Evolutionary conservation across 225 moss, liverwort and hornwort genomes (phyloP), one percentile per base, ranked within the genome.

Genomic region (Straminergon stramineum): DNA sequence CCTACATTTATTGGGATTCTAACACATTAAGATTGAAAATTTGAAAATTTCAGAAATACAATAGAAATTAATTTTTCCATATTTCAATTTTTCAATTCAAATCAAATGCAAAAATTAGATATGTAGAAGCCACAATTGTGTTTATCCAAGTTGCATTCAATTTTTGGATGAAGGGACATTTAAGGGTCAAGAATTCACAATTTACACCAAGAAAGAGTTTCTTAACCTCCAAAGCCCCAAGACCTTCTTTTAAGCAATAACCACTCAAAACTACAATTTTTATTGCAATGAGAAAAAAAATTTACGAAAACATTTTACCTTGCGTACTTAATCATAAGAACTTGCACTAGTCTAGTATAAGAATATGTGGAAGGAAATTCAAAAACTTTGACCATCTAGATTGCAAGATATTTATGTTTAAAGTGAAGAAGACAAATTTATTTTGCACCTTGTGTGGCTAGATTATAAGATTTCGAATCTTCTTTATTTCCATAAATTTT

Each of bases 331-430:
- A 18, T 30, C 0, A 17, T 11, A 18, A 0, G 5, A 48, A 48
- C 28, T 30, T 30, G 7, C 1, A 17, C 2, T 31, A 3, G 2
- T 18, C 18, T 48, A 31, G 0, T 31, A 31, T 31, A 10, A 48
- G 6, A 48, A 74, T 45, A 6, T 17, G 1, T 16, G 2, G 4
- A 26, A 41, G 6, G 3, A 15, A 1, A 5, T 71, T 73, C 15
- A 5, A 9, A 26, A 43, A 2, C 5, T 27, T 30, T 48, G 30
- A 45, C 4, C 0, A 0, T 0, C 0, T 74, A 48, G 4, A 45
- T 18, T 74, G 15, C 1, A 10, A 45, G 3, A 28, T 74, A 45
- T 45, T 74, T 45, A 28, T 9, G 3, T 45, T 45, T 17, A 6
- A 74, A 74, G 45, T 28, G 9, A 71, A 70, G 5, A 71, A 73